phyloP scores from a whole-genome alignment of 306 rosid species.

The Lathyrus sativus region DNA sequence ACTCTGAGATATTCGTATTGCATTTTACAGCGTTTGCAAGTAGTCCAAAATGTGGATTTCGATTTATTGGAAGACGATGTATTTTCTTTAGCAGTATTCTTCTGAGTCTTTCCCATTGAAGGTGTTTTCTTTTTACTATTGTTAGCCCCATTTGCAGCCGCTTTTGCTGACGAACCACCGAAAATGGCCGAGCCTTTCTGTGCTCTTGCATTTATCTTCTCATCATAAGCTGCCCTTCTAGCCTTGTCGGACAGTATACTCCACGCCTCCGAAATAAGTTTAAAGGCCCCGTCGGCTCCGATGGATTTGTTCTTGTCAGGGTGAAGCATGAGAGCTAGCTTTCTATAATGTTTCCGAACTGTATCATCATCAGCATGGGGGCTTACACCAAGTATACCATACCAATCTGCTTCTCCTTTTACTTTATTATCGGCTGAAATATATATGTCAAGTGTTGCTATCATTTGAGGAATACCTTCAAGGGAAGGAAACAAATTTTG shows the following conservation, averaged over 20 bases:
- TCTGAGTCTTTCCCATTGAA: conserved; percentile 54
- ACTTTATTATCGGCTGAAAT: conserved; percentile 67
- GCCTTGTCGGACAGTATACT: conserved; percentile 76
- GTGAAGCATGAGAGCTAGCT: conserved; percentile 88
- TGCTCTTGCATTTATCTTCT: conserved; percentile 53
- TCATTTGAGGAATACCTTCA: conserved; percentile 77
- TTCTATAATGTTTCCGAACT: conserved; percentile 74
- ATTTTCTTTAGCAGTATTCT: conserved; percentile 52
- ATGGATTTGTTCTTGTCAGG: conserved; percentile 92
- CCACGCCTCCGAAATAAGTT: conserved; percentile 89
- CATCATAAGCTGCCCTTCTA: conserved; percentile 62
- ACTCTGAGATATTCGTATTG: conserved; percentile 91
- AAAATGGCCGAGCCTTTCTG: conserved; percentile 47
- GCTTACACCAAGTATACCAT: conserved; percentile 76
- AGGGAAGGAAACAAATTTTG: conserved; percentile 74
- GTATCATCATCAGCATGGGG: conserved; percentile 72
- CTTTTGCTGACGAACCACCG: conserved; percentile 53
- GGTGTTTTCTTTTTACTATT: conserved; percentile 58
- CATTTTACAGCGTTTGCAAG: conserved; percentile 85
- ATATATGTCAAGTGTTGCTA: conserved; percentile 81
- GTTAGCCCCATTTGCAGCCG: conserved; percentile 58
- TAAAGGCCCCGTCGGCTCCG: conserved; percentile 91
- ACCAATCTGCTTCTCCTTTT: conserved; percentile 85
- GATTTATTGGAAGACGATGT: conserved; percentile 61
- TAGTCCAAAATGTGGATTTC: conserved; percentile 89